Evolutionary conservation across 805 yeast species (phyloP), one percentile per base, ranked within the genome.

Genomic region (Cyberlindnera maritima): DNA sequence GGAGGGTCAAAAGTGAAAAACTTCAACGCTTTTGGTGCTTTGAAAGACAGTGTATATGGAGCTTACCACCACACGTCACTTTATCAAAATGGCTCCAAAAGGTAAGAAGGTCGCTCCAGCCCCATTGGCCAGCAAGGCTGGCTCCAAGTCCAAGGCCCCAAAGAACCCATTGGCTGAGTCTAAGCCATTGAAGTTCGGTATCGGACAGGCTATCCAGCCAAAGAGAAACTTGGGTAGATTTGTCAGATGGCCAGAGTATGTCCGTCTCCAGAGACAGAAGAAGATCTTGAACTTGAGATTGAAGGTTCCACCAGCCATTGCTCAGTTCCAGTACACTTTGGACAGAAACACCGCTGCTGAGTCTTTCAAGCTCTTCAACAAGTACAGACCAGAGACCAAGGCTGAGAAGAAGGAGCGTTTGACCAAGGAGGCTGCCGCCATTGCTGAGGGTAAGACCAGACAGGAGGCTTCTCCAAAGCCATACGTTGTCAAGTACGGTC

Each of bases 331-430:
- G 69, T 78, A 86, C 77, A 85, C 90, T 68, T 81, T 92, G 74
- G 99, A 92, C 87, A 91, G 91, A 87, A 92, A 92, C 90, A 87
- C 98, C 62, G 98, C 99, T 68, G 79, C 97, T 66, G 95, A 88
- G 77, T 80, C 96, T 64, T 88, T 92, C 85, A 91, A 91, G 83
- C 84, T 92, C 68, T 85, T 92, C 80, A 90, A 90, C 95, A 92
- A 94, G 82, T 92, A 92, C 89, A 85, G 96, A 80, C 98, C 99
- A 70, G 99, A 92, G 83, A 88, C 97, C 59, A 68, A 83, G 68
- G 85, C 90, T 70, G 97, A 94, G 81, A 92, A 92, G 96, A 90
- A 90, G 85, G 97, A 89, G 81, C 90, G 99, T 82, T 85, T 92
- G 69, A 85, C 94, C 77, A 88, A 88, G 80, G 98, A 94, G 81